Conservation (phyloP, 805 yeast species). For the Lipomyces mesembrius region DNA sequence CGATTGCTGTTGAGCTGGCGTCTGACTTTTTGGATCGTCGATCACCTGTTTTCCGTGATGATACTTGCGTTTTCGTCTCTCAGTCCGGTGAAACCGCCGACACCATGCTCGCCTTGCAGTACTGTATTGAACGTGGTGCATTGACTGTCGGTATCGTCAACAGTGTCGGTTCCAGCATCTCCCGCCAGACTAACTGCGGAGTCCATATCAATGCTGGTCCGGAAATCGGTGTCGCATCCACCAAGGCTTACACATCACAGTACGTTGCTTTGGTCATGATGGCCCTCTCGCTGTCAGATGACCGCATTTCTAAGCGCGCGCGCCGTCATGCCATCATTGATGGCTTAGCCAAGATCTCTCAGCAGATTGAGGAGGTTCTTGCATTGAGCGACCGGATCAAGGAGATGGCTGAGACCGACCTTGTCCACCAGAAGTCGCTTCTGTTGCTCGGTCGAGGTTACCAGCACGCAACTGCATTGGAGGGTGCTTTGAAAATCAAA, state of each 20-base stretch:
- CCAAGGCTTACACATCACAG: slow-evolving; percentile 98
- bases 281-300: slow-evolving; percentile 93
- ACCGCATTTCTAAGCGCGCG: slow-evolving; percentile 71
- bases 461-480: slow-evolving; percentile 95
- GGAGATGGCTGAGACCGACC: slow-evolving; percentile 68
- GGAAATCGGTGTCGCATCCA: slow-evolving; percentile 98
- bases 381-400: slow-evolving; percentile 74
- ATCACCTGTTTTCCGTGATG: slow-evolving; percentile 98
- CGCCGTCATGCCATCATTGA: slow-evolving; percentile 86
- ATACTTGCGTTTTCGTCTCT: slow-evolving; percentile 94
- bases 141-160: slow-evolving; percentile 96
- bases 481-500: slow-evolving; percentile 97
- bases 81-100: slow-evolving; percentile 99
- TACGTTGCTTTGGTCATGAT: slow-evolving; percentile 96
- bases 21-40: slow-evolving; percentile 93
- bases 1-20: slow-evolving; percentile 89
- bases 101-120: slow-evolving; percentile 90
- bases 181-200: slow-evolving; percentile 98
- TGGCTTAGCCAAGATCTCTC: slow-evolving; percentile 82
- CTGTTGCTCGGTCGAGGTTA: slow-evolving; percentile 95
- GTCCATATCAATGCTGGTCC: slow-evolving; percentile 99
- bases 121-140: slow-evolving; percentile 96
- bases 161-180: slow-evolving; percentile 94
- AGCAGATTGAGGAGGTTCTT: slow-evolving; percentile 79
- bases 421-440: slow-evolving; percentile 83